Base-by-base conservation (phyloP, 2,329 filamentous ascomycete genomes). In the Lachnum nothofagi region DNA sequence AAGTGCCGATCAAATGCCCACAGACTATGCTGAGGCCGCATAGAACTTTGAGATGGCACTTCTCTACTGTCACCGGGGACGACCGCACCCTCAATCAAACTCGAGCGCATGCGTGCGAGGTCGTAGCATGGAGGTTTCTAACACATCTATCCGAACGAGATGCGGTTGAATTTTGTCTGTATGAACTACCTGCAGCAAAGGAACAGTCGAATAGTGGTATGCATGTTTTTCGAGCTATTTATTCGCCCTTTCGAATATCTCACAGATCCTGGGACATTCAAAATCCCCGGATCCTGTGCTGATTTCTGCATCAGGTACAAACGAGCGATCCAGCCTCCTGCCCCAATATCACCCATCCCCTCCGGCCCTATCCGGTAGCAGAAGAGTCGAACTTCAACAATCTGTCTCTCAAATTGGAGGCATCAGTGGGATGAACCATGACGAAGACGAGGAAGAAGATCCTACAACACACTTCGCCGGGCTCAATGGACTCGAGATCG, bases 401-500 rank as follows among this genome's bases (percentile, higher is more conserved):
- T 79, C 79, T 14, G 70, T 83, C 34, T 78, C 78, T 2, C 72
- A 73, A 29, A 70, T 83, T 70, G 57, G 65, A 17, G 45, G 35
- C 9, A 37, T 56, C 55, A 63, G 22, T 64, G 65, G 38, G 58
- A 59, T 20, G 65, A 66, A 35, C 69, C 67, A 69, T 17, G 54
- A 65, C 5, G 72, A 73, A 3, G 73, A 78, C 3, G 69, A 72
- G 4, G 74, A 78, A 9, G 74, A 79, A 6, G 79, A 86, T 42
- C 80, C 86, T 23, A 86, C 85, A 0, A 77, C 80, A 0, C 79
- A 83, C 1, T 95, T 95, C 64, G 81, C 82, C 29, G 83, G 85
- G 16, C 74, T 95, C 41, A 95, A 93, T 65, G 89, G 88, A 1
- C 75, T 97, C 14, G 89, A 95, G 64, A 91, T 95, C 60, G 89